Percentiles rank a stretch among this genome's conserved stretches.
Evolutionary conservation across 768 basidiomycete genomes (phyloP).

Genomic region (Tulasnella sp.): DNA sequence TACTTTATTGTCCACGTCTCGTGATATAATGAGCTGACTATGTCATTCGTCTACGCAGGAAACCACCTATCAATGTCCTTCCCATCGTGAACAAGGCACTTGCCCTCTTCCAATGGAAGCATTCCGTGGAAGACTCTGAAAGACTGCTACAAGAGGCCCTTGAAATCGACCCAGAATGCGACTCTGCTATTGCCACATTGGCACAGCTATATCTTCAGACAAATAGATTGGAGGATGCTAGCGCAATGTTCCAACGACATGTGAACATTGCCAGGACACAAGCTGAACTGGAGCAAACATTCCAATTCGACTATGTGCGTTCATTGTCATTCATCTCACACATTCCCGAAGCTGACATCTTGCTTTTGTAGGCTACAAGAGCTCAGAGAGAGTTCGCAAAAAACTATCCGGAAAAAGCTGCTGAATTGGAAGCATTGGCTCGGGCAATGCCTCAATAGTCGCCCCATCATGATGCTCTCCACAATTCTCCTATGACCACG

Average conservation of each 20-base stretch:
- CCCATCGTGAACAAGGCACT: constrained; percentile 97
- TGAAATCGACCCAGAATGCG: constrained; percentile 80
- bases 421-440: constrained; percentile 27
- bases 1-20: constrained; percentile 10
- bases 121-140: constrained; percentile 74
- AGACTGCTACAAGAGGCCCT: constrained; percentile 79
- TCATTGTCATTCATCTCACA: not conserved
- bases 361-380: constrained; percentile 47
- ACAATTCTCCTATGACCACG: no score
- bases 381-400: constrained; percentile 74
- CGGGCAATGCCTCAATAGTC: constrained; percentile 18
- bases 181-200: constrained; percentile 89
- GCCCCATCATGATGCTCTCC: no score
- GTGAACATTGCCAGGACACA: constrained; percentile 81
- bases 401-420: constrained; percentile 70
- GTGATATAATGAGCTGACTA: not conserved
- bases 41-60: constrained; percentile 19
- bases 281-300: constrained; percentile 58
- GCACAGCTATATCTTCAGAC: constrained; percentile 90
- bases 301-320: constrained; percentile 69
- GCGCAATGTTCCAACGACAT: constrained; percentile 75
- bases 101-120: constrained; percentile 89
- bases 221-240: constrained; percentile 72
- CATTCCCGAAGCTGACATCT: constrained; percentile 1
- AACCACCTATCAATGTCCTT: constrained; percentile 63